Percentiles rank a stretch among this genome's conserved stretches.
These are phyloP conservation scores for Areca catechu DNA, from an alignment of 176 grass and related monocot genomes.

Conservation along the genomic window DNA sequence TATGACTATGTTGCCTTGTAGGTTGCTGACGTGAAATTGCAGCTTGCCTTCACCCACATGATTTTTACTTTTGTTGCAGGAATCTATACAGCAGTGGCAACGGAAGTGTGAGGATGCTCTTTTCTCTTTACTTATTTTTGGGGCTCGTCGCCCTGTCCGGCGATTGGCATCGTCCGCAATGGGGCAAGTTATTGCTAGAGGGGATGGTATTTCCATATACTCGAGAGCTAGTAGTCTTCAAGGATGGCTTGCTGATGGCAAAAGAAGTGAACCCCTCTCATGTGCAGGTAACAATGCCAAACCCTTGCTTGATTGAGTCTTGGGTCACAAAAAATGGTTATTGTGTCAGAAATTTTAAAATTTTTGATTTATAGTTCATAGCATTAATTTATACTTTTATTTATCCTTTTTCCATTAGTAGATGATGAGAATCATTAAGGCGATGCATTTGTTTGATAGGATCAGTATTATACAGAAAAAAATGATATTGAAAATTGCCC, in stretches of 20 bases:
- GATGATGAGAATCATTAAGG: no score
- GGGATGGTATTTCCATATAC: constrained; percentile 80
- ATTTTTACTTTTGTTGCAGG: constrained; percentile 32
- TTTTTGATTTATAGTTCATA: no score
- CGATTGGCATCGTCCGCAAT: constrained; percentile 72
- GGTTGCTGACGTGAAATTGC: background rate
- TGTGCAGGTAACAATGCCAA: constrained; percentile 58
- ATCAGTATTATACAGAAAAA: no score
- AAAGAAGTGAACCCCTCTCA: constrained; percentile 69
- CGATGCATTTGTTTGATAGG: no score
- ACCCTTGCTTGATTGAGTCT: background rate
- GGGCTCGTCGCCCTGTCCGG: constrained; percentile 66
- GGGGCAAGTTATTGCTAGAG: constrained; percentile 79
- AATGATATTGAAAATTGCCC: no score
- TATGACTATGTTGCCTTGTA: background rate
- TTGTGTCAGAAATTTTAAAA: no score
- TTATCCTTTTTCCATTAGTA: background rate
- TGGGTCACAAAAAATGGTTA: no score
- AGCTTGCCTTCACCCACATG: background rate
- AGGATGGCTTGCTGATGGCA: constrained; percentile 83
- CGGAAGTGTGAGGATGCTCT: constrained; percentile 98
- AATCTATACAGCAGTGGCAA: constrained; percentile 89
- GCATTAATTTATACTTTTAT: background rate
- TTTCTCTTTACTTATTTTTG: constrained; percentile 74
- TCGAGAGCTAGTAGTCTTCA: constrained; percentile 86